These are phyloP conservation scores for Wallacemonas sp. DNA, from an alignment of 208 protist species.

Conservation along the genomic window DNA sequence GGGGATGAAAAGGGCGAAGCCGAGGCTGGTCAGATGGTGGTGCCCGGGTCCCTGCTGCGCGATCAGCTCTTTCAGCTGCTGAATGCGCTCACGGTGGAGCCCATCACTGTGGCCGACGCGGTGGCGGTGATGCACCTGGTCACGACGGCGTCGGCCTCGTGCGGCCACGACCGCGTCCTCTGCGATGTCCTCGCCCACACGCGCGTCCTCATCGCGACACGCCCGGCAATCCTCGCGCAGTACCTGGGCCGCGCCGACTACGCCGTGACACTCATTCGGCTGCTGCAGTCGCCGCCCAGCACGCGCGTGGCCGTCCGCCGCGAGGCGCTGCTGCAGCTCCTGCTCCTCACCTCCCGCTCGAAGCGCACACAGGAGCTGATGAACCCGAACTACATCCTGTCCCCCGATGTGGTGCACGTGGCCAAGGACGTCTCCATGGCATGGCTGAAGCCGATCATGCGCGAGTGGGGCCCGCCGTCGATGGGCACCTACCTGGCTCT, in stretches of 20 bases:
- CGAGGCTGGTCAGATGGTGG: background rate
- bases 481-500: constrained; percentile 60
- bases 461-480: constrained; percentile 28
- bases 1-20: constrained; percentile 8
- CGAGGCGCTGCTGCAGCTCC: constrained; percentile 71
- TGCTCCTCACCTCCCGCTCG: constrained; percentile 67
- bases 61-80: constrained; percentile 57
- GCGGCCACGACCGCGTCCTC: constrained; percentile 32
- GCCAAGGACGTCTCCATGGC: constrained; percentile 63
- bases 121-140: constrained; percentile 49
- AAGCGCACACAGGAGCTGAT: constrained; percentile 77
- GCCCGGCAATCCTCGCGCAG: constrained; percentile 44
- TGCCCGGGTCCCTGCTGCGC: constrained; percentile 39
- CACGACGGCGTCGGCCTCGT: constrained; percentile 38
- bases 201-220: constrained; percentile 57
- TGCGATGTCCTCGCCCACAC: constrained; percentile 38
- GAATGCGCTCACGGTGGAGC: constrained; percentile 53
- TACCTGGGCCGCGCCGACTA: constrained; percentile 68
- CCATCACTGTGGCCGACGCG: constrained; percentile 67
- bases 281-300: constrained; percentile 31
- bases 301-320: constrained; percentile 41
- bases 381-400: constrained; percentile 56
- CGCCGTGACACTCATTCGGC: constrained; percentile 56
- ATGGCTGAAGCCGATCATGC: constrained; percentile 65
- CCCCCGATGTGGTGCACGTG: constrained; percentile 64